Percentiles rank a stretch among this genome's conserved stretches.
Evolutionary conservation across 1,284 basidiomycete genomes (phyloP).

Genomic region (Serendipita sp.): DNA sequence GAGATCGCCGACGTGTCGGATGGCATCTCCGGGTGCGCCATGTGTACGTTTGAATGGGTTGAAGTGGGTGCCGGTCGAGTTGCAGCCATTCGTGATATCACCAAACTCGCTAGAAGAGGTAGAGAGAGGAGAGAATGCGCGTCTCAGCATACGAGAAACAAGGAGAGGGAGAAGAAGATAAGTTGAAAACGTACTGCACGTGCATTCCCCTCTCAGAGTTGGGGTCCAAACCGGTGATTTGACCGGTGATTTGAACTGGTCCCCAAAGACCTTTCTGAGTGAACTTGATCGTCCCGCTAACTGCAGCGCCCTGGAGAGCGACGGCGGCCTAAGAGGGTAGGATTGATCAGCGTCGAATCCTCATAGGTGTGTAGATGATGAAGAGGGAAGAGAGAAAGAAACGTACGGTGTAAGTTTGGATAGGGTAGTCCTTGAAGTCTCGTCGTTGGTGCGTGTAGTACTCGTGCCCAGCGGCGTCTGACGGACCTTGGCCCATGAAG

Average conservation of each 20-base stretch:
- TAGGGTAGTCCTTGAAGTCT: background rate
- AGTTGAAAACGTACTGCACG: background rate
- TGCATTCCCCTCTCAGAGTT: background rate
- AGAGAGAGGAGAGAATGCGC: background rate
- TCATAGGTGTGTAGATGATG: background rate
- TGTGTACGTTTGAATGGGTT: constrained; percentile 57
- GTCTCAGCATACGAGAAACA: constrained; percentile 54
- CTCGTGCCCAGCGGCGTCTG: background rate
- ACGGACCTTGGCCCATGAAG: background rate
- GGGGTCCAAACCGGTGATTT: background rate
- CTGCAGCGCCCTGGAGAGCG: background rate
- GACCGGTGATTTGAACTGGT: background rate
- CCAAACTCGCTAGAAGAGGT: constrained; percentile 40
- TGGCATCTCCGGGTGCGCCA: constrained; percentile 41
- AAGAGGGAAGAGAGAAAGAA: background rate
- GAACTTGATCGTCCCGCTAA: background rate
- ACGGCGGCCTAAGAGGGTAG: background rate
- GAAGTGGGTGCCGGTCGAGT: constrained; percentile 60
- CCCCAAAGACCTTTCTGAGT: background rate
- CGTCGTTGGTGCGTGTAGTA: background rate
- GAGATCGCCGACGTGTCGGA: constrained; percentile 64
- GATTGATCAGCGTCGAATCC: background rate
- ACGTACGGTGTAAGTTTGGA: background rate
- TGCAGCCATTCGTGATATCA: constrained; percentile 53
- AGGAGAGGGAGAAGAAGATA: constrained; percentile 22